Evolutionary conservation across 441 rosid species (phyloP).

Genomic region (Gossypium davidsonii): DNA sequence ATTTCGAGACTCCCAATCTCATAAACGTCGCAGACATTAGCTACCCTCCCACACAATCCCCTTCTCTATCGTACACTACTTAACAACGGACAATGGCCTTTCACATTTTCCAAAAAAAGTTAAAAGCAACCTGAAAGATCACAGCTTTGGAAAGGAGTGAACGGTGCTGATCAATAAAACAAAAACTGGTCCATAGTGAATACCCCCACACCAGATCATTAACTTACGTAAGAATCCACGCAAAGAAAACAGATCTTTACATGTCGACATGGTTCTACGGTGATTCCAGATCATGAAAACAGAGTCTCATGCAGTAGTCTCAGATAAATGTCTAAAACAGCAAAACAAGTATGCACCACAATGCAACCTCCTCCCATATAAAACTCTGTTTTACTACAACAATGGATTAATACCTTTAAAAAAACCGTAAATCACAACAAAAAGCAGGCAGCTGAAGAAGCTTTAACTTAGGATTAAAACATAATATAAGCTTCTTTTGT

Average conservation of each 20-base stretch:
- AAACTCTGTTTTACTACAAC: background rate
- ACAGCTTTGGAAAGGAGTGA: background rate
- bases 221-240: background rate
- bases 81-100: background rate
- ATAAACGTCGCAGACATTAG: background rate
- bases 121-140: background rate
- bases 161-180: background rate
- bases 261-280: background rate
- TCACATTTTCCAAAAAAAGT: background rate
- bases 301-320: background rate
- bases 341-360: background rate
- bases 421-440: background rate
- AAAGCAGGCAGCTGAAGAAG: background rate
- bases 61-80: background rate
- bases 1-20: background rate
- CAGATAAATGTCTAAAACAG: background rate
- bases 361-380: background rate
- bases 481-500: background rate
- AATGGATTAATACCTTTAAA: background rate
- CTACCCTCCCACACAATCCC: conserved; percentile 4
- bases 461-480: conserved; percentile 5
- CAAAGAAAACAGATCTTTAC: background rate
- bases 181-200: background rate
- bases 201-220: background rate
- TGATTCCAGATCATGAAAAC: background rate